Percentiles rank a stretch among this genome's conserved stretches.
phyloP scores from a whole-genome alignment of 164 flowering plant species.

The Vitis rotundifolia region DNA sequence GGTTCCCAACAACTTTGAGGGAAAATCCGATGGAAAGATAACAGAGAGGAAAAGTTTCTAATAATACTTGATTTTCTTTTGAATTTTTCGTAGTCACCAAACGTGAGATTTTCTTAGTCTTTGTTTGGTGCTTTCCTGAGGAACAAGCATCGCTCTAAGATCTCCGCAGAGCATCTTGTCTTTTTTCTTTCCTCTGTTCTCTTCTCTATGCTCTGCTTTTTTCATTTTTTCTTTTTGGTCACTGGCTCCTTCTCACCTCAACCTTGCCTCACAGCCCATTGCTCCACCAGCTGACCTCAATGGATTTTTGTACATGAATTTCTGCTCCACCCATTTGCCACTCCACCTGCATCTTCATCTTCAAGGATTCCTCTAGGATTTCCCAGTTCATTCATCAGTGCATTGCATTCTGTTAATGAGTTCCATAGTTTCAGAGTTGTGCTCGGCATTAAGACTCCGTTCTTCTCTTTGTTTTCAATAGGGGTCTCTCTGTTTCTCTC shows the following conservation, averaged over 20 bases:
- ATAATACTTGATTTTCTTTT: too few relatives aligned
- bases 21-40: too few relatives aligned
- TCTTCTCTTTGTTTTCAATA: background rate
- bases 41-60: background rate
- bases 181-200: background rate
- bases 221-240: background rate
- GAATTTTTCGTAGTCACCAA: too few relatives aligned
- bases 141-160: slow-evolving; percentile 1
- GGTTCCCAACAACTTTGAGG: background rate
- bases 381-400: too few relatives aligned
- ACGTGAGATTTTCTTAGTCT: too few relatives aligned
- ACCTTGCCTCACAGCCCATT: background rate
- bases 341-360: too few relatives aligned
- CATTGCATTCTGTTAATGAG: background rate
- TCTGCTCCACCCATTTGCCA: too few relatives aligned
- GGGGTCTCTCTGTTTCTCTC: background rate
- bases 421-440: background rate
- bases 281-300: too few relatives aligned
- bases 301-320: too few relatives aligned
- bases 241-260: background rate
- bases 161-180: background rate
- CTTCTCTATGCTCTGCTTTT: background rate
- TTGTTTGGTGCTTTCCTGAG: too few relatives aligned
- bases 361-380: too few relatives aligned
- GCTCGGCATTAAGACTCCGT: background rate